phyloP scores from a whole-genome alignment of 2,329 filamentous ascomycete genomes.

The Hypomyces rosellus region DNA sequence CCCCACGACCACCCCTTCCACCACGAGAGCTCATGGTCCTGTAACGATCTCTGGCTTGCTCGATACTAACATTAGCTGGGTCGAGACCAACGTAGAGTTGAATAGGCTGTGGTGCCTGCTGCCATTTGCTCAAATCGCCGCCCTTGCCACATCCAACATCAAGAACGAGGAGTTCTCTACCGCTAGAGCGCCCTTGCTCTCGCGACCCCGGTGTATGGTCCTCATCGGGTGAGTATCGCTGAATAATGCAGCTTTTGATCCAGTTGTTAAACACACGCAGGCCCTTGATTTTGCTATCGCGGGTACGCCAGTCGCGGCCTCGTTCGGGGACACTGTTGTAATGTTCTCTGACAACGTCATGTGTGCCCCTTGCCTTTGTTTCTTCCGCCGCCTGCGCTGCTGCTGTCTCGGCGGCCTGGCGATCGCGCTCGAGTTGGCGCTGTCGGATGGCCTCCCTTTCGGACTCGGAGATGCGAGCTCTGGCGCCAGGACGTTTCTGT shows the following conservation, averaged over 20 bases:
- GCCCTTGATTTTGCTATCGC: conserved; percentile 91
- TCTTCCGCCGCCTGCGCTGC: conserved; percentile 30
- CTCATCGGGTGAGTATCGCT: conserved; percentile 86
- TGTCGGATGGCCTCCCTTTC: conserved; percentile 63
- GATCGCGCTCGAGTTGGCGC: conserved; percentile 52
- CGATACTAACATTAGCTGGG: conserved; percentile 85
- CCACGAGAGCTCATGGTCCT: conserved; percentile 60
- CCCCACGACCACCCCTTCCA: conserved; percentile 49
- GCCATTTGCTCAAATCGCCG: conserved; percentile 92
- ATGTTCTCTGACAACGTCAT: conserved; percentile 85
- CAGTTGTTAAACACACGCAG: conserved; percentile 96
- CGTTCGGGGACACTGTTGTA: conserved; percentile 95
- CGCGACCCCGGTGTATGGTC: conserved; percentile 58
- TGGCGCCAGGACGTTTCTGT: conserved; percentile 61
- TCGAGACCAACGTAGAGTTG: conserved; percentile 91
- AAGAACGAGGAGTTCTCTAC: conserved; percentile 68
- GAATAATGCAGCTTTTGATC: conserved; percentile 96
- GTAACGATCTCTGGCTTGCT: conserved; percentile 83
- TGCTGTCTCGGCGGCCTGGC: conserved; percentile 31
- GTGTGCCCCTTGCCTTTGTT: conserved; percentile 47
- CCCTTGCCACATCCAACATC: conserved; percentile 97
- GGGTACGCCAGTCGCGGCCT: conserved; percentile 89
- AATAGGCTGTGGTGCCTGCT: conserved; percentile 85
- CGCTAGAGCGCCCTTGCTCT: conserved; percentile 44
- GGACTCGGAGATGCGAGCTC: conserved; percentile 59